Percentiles rank a stretch among this genome's conserved stretches.
Evolutionary conservation across 1,284 basidiomycete species (phyloP).

Genomic region (Anthracocystis panici-leucophaei): DNA sequence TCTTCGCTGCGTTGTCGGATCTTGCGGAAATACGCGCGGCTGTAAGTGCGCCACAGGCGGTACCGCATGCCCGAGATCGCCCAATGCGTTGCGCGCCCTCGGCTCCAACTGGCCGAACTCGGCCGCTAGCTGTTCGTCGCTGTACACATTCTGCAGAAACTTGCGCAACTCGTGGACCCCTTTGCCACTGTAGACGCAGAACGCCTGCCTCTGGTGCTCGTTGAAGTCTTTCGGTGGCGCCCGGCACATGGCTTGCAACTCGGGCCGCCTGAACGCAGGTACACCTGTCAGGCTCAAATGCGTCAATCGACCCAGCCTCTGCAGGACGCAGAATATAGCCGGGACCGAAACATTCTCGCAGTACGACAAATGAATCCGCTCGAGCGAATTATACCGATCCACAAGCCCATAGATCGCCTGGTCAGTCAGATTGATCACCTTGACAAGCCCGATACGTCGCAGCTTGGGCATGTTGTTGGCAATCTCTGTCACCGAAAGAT

Average conservation of each 20-base stretch:
- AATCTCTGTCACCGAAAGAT: conserved; percentile 92
- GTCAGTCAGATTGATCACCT: conserved; percentile 90
- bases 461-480: conserved; percentile 86
- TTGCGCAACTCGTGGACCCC: conserved; percentile 86
- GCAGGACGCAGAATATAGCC: conserved; percentile 89
- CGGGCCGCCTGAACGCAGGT: conserved; percentile 84
- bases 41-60: not conserved
- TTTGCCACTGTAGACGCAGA: conserved; percentile 96
- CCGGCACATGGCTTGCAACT: conserved; percentile 90
- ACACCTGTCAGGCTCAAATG: conserved; percentile 98
- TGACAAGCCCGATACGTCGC: conserved; percentile 92
- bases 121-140: conserved; percentile 43
- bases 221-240: conserved; percentile 91
- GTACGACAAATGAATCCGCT: conserved; percentile 96
- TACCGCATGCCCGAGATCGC: conserved; percentile 3
- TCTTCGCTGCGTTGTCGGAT: not conserved
- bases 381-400: conserved; percentile 78
- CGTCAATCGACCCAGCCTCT: conserved; percentile 86
- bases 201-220: conserved; percentile 86
- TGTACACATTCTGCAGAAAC: conserved; percentile 69
- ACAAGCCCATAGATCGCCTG: conserved; percentile 89
- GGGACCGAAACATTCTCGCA: conserved; percentile 94
- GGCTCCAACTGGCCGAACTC: conserved; percentile 55
- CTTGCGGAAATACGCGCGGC: not conserved
- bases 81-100: conserved; percentile 36